Base-by-base conservation (phyloP, 768 basidiomycete species). In the Phlegmacium glaucopus region DNA sequence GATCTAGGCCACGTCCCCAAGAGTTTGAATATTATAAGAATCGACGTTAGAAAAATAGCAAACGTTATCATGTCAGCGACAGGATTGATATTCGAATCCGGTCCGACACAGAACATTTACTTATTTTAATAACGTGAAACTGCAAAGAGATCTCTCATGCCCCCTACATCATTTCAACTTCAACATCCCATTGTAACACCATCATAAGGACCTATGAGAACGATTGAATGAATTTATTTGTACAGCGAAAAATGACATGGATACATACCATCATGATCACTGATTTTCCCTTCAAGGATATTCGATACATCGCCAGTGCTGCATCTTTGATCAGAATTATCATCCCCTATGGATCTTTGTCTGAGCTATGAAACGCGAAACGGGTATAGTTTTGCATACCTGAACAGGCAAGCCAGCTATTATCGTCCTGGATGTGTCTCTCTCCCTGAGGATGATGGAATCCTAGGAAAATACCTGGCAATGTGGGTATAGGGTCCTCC, bases 301-400 rank as follows among this genome's bases (percentile, higher is more conserved):
- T 71, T 72, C 0, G 70, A 55, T 4, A 83, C 81, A 44, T 76
- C 76, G 1, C 81, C 83, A 15, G 72, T 71, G 7, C 59, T 70
- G 61, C 84, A 86, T 47, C 72, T 58, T 3, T 39, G 51, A 50
- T 72, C 78, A 5, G 72, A 55, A 56, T 87, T 86, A 50, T 87
- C 85, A 48, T 84, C 76, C 4, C 83, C 79, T 80, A 42, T 25
- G n/a, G n/a, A 25, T n/a, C n/a, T 7, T 10, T 9, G 17, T 34
- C 8, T 9, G 37, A n/a, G n/a, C n/a, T 38, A 58, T 49, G 15
- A 50, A 56, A 32, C 52, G 59, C 35, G n/a, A 38, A 38, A 27
- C 41, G 15, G 27, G 22, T 7, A 7, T 12, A 15, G 15, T 47
- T 16, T 15, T 6, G 51, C 59, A 44, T 42, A 74, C 80, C 79